phyloP scores from a whole-genome alignment of 1,284 basidiomycete genomes.

The Cutaneotrichosporon mucoides region DNA sequence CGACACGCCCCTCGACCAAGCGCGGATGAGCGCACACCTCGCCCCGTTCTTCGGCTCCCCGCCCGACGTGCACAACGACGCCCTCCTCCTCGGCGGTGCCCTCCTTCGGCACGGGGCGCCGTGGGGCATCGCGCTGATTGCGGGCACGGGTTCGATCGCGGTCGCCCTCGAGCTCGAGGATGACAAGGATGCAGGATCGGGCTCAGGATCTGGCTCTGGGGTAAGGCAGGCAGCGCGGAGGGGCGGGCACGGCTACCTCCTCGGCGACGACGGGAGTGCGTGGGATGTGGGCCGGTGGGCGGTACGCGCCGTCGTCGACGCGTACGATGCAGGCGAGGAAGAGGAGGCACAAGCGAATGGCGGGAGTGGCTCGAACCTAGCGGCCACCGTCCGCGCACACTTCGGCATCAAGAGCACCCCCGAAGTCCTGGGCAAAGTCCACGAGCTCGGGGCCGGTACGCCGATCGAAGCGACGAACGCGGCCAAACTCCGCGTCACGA shows the following conservation, averaged over 20 bases:
- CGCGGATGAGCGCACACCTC: slow-evolving; percentile 23
- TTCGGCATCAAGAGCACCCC: slow-evolving; percentile 27
- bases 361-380: slow-evolving; percentile 17
- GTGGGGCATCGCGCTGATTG: slow-evolving; percentile 42
- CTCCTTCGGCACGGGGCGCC: slow-evolving; percentile 24
- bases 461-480: slow-evolving; percentile 28
- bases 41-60: slow-evolving; percentile 26
- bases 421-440: slow-evolving; percentile 31
- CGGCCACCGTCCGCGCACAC: slow-evolving; percentile 22
- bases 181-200: no score
- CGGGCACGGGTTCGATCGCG: slow-evolving; percentile 36
- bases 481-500: slow-evolving; percentile 32
- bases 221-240: slow-evolving; percentile 27
- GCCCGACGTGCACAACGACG: slow-evolving; percentile 31
- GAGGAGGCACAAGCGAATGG: not conserved
- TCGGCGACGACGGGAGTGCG: slow-evolving; percentile 39
- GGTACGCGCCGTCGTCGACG: slow-evolving; percentile 26
- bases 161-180: slow-evolving; percentile 29
- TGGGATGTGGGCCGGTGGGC: slow-evolving; percentile 36
- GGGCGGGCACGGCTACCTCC: slow-evolving; percentile 36
- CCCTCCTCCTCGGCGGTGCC: slow-evolving; percentile 34
- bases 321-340: slow-evolving; percentile 28
- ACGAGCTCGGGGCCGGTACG: slow-evolving; percentile 28
- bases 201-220: slow-evolving; percentile 10
- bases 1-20: slow-evolving; percentile 33